Evolutionary conservation across 2,329 filamentous ascomycete species (phyloP), one percentile per base, ranked within the genome.

Genomic region (Stemphylium lycopersici): DNA sequence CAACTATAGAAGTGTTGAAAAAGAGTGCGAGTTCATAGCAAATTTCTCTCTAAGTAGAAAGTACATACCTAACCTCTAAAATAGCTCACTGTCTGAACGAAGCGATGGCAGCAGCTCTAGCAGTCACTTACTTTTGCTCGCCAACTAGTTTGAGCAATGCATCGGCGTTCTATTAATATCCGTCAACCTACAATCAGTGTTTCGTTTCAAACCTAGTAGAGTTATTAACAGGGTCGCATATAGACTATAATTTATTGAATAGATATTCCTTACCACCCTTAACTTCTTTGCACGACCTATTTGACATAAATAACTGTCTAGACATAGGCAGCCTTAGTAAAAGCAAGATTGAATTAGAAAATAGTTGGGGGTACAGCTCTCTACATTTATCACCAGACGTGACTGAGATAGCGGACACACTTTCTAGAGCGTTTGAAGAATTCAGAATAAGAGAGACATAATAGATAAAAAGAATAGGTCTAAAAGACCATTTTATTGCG

Each of bases 321-420:
- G 5, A 47, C 10, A 22, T 32, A 47, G 24, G 11, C 4, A 52
- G 42, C 18, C 5, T 13, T 8, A 26, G 32, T 10, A n/a, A 47
- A 52, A 41, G 43, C 4, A 47, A 41, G 22, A 18, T 40, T 16
- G 4, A 47, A 36, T 24, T 11, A 15, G 50, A 41, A 52, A 48
- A 47, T 8, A 52, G n/a, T 11, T 52, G 20, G 50, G 50, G 47
- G 31, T 45, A 44, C 11, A 56, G 49, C 36, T 56, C 48, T 15
- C 36, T 56, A 44, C 20, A 53, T 24, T 48, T 56, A 56, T 56
- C 34, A 48, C 53, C n/a, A 24, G 48, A 56, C 26, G 16, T 56
- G 24, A 49, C 34, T 11, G 32, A 15, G 36, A 20, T 12, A 52
- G 44, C 13, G 15, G 40, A 31, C 13, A 37, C 41, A n/a, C 6